Evolutionary conservation across 106 monocot genomes (phyloP).

Genomic region (Phalaenopsis aphrodite): DNA sequence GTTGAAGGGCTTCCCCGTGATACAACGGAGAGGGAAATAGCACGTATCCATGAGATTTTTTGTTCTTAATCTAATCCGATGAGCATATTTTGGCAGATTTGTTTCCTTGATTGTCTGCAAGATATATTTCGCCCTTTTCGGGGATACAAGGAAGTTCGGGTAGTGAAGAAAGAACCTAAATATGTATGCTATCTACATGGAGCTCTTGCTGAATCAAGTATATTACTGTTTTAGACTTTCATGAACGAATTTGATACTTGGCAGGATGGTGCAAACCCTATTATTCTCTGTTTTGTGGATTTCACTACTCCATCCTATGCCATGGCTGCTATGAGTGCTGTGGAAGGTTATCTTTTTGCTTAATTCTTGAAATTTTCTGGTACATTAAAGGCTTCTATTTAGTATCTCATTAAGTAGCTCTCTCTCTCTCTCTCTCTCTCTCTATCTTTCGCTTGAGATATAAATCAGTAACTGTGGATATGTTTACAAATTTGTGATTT

Average conservation of each 20-base stretch:
- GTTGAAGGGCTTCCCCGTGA: constrained; percentile 41
- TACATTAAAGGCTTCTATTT: background rate
- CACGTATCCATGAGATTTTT: constrained; percentile 35
- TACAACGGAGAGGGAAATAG: constrained; percentile 25
- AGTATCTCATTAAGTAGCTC: background rate
- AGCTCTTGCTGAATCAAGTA: background rate
- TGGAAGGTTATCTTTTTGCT: constrained; percentile 34
- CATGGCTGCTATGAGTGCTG: constrained; percentile 39
- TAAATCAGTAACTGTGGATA: too few species aligned
- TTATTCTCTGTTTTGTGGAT: constrained; percentile 60
- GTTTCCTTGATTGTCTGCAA: constrained; percentile 22
- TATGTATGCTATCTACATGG: constrained; percentile 28
- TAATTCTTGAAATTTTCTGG: background rate
- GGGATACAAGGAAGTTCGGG: constrained; percentile 48
- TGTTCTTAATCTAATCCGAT: background rate
- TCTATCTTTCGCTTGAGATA: too few species aligned
- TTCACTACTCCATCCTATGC: constrained; percentile 35
- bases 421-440: too few species aligned
- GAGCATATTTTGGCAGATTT: background rate
- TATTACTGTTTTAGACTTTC: background rate
- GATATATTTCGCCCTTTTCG: constrained; percentile 67
- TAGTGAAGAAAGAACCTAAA: constrained; percentile 52
- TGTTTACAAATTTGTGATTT: background rate
- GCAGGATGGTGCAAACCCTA: constrained; percentile 47
- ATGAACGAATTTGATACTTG: constrained; percentile 8